phyloP scores from a whole-genome alignment of 1,139 yeast genomes.

The Magnusiomyces suaveolens region DNA sequence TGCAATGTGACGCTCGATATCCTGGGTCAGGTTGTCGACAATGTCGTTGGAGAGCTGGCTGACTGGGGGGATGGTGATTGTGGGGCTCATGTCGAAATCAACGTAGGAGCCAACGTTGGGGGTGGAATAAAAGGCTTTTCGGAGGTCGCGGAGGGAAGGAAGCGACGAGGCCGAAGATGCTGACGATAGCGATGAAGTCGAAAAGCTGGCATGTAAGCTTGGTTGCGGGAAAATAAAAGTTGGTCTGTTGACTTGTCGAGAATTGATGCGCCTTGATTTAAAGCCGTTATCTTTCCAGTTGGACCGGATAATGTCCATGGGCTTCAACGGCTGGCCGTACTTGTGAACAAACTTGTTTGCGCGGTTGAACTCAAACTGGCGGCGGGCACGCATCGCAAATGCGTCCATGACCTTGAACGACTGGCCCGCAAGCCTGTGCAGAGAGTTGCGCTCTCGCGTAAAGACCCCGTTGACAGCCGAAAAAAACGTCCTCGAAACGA shows the following conservation, averaged over 20 bases:
- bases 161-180: conserved; percentile 1
- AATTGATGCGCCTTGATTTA: not conserved
- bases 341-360: not conserved
- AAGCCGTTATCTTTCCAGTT: not conserved
- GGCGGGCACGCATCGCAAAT: not conserved
- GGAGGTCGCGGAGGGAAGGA: conserved; percentile 9
- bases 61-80: conserved; percentile 23
- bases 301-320: not conserved
- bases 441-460: not conserved
- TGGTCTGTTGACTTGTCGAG: not conserved
- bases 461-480: not conserved
- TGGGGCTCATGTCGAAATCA: conserved; percentile 31
- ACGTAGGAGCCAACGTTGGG: conserved; percentile 22
- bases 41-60: conserved; percentile 25
- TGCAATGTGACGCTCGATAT: conserved; percentile 22
- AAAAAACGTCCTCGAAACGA: not conserved
- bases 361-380: not conserved
- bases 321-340: not conserved
- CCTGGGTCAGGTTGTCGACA: conserved; percentile 17
- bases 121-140: conserved; percentile 10
- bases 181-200: too few relatives aligned
- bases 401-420: not conserved
- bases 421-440: not conserved
- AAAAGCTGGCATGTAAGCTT: not conserved
- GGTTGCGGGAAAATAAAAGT: conserved; percentile 10